phyloP scores from a whole-genome alignment of 2,329 filamentous ascomycete species.

The Scedosporium aurantiacum region DNA sequence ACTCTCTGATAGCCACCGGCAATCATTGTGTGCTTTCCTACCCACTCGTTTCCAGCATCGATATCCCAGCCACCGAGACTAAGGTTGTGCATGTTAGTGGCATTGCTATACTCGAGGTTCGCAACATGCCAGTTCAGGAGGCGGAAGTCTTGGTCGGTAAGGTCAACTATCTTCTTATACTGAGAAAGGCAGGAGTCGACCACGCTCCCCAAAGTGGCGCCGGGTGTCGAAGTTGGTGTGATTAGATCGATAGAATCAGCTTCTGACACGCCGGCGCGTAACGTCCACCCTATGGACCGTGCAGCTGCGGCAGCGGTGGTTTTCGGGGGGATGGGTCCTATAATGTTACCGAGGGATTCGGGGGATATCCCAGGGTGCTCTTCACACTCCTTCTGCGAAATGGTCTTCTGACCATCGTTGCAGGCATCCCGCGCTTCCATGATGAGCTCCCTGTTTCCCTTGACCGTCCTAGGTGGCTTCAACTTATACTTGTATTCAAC shows the following conservation, averaged over 20 bases:
- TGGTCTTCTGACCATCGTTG: conserved; percentile 58
- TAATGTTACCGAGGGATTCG: conserved; percentile 26
- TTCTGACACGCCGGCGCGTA: conserved; percentile 52
- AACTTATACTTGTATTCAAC: conserved; percentile 81
- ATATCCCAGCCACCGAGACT: conserved; percentile 93
- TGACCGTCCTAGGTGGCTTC: conserved; percentile 56
- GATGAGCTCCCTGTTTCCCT: conserved; percentile 74
- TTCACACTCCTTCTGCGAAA: conserved; percentile 60
- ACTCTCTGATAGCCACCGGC: conserved; percentile 90
- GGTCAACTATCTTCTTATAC: conserved; percentile 70
- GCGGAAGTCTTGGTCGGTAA: conserved; percentile 77
- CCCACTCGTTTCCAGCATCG: conserved; percentile 94
- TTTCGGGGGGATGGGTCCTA: not conserved
- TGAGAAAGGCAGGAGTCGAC: conserved; percentile 86
- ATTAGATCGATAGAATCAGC: conserved; percentile 63
- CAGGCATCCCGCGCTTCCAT: conserved; percentile 70
- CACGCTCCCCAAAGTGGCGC: conserved; percentile 76
- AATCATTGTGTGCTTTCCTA: conserved; percentile 87
- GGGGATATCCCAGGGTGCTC: conserved; percentile 44
- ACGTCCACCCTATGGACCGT: conserved; percentile 69
- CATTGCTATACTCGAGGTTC: conserved; percentile 96
- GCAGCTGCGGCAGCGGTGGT: conserved; percentile 59
- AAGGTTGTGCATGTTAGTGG: conserved; percentile 73
- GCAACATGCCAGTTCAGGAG: conserved; percentile 97
- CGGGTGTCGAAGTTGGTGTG: conserved; percentile 46